Percentiles rank a stretch among this genome's conserved stretches.
Evolutionary conservation across 352 stramenopile genomes (phyloP).

Genomic region (Globisporangium okanoganense): DNA sequence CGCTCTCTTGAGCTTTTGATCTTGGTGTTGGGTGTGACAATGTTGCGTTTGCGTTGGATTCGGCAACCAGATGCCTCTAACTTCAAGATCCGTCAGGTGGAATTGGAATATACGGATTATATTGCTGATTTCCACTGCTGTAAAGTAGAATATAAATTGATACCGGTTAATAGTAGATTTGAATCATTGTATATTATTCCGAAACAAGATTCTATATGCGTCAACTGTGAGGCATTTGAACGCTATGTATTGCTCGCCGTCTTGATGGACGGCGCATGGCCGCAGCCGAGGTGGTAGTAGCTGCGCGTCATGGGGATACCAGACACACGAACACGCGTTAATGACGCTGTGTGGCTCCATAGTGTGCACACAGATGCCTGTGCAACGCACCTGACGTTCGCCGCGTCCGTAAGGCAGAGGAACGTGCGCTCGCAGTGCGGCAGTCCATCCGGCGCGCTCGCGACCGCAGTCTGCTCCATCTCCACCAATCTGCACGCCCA

Average conservation of each 20-base stretch:
- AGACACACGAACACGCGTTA: not conserved
- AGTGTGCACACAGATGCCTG: not conserved
- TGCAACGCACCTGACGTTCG: conserved; percentile 43
- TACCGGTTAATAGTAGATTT: not conserved
- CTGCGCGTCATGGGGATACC: conserved; percentile 13
- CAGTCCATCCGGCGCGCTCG: conserved; percentile 3
- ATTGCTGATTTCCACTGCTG: not conserved
- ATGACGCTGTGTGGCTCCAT: not conserved
- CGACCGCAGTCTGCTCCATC: conserved; percentile 29
- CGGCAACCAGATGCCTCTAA: not conserved
- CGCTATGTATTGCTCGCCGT: not conserved
- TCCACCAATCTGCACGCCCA: conserved; percentile 23
- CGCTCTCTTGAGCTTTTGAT: not conserved
- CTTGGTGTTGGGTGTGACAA: conserved; percentile 2
- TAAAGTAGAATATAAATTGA: not conserved
- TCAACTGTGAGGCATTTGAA: too few relatives aligned
- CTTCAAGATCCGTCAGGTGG: not conserved
- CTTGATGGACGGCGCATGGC: conserved; percentile 9
- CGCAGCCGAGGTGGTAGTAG: conserved; percentile 36
- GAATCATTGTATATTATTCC: not conserved
- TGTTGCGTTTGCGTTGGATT: not conserved
- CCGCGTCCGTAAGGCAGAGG: conserved; percentile 39
- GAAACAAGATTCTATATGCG: not conserved
- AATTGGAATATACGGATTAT: not conserved
- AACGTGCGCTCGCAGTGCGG: conserved; percentile 24